phyloP scores from a whole-genome alignment of 2,329 filamentous ascomycete genomes.

The Aureobasidium namibiae region DNA sequence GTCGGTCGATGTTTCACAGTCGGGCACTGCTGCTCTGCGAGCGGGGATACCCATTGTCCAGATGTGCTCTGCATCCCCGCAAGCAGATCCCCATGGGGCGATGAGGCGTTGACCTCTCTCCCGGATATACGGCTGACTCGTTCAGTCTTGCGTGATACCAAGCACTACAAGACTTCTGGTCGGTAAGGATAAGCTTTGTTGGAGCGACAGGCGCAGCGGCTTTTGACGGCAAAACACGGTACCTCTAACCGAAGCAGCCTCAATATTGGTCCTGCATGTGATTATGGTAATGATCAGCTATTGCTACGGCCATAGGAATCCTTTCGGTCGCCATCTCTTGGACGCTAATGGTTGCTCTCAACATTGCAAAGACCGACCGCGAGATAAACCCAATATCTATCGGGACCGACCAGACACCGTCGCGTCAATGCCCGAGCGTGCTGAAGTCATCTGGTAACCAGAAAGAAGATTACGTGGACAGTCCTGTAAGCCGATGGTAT shows the following conservation, averaged over 20 bases:
- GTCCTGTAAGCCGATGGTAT: neutral
- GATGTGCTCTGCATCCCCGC: neutral
- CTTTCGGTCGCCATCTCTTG: no score
- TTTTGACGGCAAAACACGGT: neutral
- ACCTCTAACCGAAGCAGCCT: no score
- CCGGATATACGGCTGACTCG: neutral
- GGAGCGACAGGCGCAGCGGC: neutral
- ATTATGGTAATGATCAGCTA: neutral
- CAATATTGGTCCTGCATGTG: neutral
- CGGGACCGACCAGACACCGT: neutral
- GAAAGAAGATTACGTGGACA: neutral
- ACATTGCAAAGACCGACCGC: no score
- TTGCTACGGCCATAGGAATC: neutral
- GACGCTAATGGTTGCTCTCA: no score
- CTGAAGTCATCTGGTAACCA: neutral
- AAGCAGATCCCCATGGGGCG: neutral
- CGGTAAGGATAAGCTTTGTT: neutral
- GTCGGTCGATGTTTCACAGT: neutral
- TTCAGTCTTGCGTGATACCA: neutral
- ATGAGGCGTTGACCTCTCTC: neutral
- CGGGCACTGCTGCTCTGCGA: neutral
- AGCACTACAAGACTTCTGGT: neutral
- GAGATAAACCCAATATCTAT: neutral
- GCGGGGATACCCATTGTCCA: neutral
- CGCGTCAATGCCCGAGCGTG: no score